Evolutionary conservation across 768 basidiomycete genomes (phyloP).

Genomic region (Macrolepiota albuminosa): DNA sequence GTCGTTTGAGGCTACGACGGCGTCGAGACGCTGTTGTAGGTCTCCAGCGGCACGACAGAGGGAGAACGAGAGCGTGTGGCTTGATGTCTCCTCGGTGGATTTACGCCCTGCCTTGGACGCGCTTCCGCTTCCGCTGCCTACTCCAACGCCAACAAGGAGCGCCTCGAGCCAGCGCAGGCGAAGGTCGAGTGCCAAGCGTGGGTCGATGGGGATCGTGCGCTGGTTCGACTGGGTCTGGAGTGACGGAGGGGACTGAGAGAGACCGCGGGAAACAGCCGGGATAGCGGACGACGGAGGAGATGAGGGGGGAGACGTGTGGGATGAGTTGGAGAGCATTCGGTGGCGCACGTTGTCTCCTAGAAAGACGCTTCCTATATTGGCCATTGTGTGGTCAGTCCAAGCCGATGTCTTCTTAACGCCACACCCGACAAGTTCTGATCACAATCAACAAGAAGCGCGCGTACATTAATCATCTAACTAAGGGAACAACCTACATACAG

Average conservation of each 20-base stretch:
- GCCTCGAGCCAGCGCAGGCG: conserved; percentile 80
- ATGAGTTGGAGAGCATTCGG: conserved; percentile 42
- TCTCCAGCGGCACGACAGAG: conserved; percentile 56
- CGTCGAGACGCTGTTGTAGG: conserved; percentile 52
- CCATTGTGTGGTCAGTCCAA: conserved; percentile 3
- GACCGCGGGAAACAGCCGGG: conserved; percentile 25
- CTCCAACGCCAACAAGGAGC: conserved; percentile 54
- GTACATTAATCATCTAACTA: not conserved
- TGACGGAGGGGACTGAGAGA: conserved; percentile 4
- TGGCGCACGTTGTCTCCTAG: conserved; percentile 71
- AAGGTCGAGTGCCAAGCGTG: conserved; percentile 66
- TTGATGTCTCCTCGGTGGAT: conserved; percentile 28
- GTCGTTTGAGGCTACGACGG: conserved; percentile 62
- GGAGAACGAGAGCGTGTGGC: conserved; percentile 44
- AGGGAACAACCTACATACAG: not conserved
- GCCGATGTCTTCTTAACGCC: not conserved
- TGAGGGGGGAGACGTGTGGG: conserved; percentile 29
- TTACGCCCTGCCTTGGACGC: conserved; percentile 20
- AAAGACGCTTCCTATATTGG: conserved; percentile 72
- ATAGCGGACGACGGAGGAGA: conserved; percentile 34
- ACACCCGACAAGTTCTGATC: not conserved
- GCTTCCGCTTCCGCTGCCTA: not conserved
- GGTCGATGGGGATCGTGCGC: conserved; percentile 41
- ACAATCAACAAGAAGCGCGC: not conserved
- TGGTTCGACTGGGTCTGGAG: conserved; percentile 1